Base-by-base conservation (phyloP, 148 eudicot species). In the Selenicereus undatus region DNA sequence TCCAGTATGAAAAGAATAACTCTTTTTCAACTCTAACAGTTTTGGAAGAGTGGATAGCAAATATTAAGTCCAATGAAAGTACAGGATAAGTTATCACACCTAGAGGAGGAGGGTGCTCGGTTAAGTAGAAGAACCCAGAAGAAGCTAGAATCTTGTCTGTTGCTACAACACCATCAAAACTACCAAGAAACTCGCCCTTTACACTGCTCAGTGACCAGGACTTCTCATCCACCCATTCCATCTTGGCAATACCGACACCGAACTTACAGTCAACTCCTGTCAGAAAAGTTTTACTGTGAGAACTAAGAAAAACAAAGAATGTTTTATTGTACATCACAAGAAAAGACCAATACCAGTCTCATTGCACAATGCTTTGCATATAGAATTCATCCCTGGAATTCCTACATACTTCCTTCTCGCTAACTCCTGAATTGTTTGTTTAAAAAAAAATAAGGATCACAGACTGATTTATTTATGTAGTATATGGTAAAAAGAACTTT, bases 371-470 rank as follows among this genome's bases (percentile, higher is more conserved):
- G 93, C 91, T 85, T 78, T 89, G 87, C 98, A 93, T 80, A 96
- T 88, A 60, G 97, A 92, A 86, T 94, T 96, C 99, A 96, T 96
- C 80, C 97, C 97, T 70, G 98, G 97, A 81, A 93, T 80, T 45
- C 97, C 99, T 43, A 96, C 95, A 83, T 87, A 96, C 83, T 88
- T 96, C 91, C 85, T 91, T 87, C 83, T 77, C 62, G 86, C 77
- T 79, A 80, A 87, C 71, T 90, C 95, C 98, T 96, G 89, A 77
- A 89, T 83, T 73, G 21, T 82, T 80, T 62, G 27, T 84, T 54
- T 45, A 68, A 39, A 73, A 5, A 39, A 73, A 5, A 78, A 14
- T 11, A 77, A 35, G 39, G 74, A 80, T 77, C 71, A 84, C 60
- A 50, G 81, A 86, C 64, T 71, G 71, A 52, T 51, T 75, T 30